Evolutionary conservation across 2,329 filamentous ascomycete genomes (phyloP).

Genomic region (Coniella lustricola): DNA sequence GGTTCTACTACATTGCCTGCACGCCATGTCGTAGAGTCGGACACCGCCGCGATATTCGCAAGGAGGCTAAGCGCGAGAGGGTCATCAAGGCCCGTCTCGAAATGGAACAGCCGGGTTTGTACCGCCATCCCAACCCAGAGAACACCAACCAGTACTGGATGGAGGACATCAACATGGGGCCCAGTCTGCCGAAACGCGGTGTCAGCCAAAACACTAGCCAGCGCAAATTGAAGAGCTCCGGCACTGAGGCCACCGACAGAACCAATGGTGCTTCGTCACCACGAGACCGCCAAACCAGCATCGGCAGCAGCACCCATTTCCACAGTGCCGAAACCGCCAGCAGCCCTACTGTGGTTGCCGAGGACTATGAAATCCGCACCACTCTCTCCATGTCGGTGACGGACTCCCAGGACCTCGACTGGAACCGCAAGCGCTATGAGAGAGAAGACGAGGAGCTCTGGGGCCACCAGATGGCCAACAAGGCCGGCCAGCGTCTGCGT

Average conservation of each 20-base stretch:
- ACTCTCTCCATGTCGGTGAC: slow-evolving; percentile 32
- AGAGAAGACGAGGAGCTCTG: slow-evolving; percentile 83
- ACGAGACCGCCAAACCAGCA: slow-evolving; percentile 19
- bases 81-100: slow-evolving; percentile 58
- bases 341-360: slow-evolving; percentile 39
- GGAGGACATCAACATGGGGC: slow-evolving; percentile 79
- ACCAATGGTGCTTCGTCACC: slow-evolving; percentile 33
- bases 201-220: slow-evolving; percentile 50
- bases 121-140: slow-evolving; percentile 75
- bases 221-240: slow-evolving; percentile 51
- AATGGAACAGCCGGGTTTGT: slow-evolving; percentile 63
- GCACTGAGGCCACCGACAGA: slow-evolving; percentile 36
- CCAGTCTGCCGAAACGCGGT: slow-evolving; percentile 60
- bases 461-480: slow-evolving; percentile 50
- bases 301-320: slow-evolving; percentile 24
- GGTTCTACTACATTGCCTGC: slow-evolving; percentile 73
- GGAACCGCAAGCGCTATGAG: slow-evolving; percentile 76
- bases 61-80: slow-evolving; percentile 61
- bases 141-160: slow-evolving; percentile 85
- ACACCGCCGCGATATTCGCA: slow-evolving; percentile 62
- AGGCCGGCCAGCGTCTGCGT: slow-evolving; percentile 49
- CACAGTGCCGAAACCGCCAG: slow-evolving; percentile 30
- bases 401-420: slow-evolving; percentile 39
- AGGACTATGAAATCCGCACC: slow-evolving; percentile 35
- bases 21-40: slow-evolving; percentile 68